Evolutionary conservation across 2,329 filamentous ascomycete species (phyloP).

Genomic region (Furcasterigmium furcatum): DNA sequence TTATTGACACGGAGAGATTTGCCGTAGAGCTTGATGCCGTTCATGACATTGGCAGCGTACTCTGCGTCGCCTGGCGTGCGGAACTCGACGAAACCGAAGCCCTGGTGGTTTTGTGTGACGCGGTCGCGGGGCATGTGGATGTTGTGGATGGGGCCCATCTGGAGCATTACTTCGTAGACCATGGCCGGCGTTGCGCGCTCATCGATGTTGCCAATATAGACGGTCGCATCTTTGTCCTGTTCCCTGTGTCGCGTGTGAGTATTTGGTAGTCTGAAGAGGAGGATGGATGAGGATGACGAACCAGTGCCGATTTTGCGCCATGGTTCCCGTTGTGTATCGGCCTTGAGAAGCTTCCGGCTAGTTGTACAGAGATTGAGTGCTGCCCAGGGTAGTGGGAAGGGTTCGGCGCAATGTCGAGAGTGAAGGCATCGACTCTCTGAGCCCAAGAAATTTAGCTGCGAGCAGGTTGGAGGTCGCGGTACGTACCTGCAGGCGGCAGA

Average conservation of each 20-base stretch:
- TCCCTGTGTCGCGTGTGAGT: slow-evolving; percentile 61
- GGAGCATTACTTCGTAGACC: slow-evolving; percentile 97
- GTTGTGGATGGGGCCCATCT: slow-evolving; percentile 95
- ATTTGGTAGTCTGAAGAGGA: slow-evolving; percentile 8
- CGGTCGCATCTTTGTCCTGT: slow-evolving; percentile 96
- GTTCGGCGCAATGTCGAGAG: background rate
- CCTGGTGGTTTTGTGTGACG: slow-evolving; percentile 94
- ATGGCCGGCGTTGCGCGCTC: slow-evolving; percentile 88
- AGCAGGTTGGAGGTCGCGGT: slow-evolving; percentile 1
- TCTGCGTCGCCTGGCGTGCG: slow-evolving; percentile 93
- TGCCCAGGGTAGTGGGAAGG: too few species aligned
- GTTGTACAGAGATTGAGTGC: background rate
- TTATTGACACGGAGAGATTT: slow-evolving; percentile 98
- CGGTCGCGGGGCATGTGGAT: slow-evolving; percentile 98
- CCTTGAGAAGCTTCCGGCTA: too few species aligned
- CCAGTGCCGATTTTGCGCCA: slow-evolving; percentile 75
- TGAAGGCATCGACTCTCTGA: background rate
- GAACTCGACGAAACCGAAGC: slow-evolving; percentile 99
- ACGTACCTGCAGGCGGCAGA: slow-evolving; percentile 1
- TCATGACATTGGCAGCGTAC: slow-evolving; percentile 95
- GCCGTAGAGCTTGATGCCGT: slow-evolving; percentile 87
- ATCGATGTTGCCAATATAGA: slow-evolving; percentile 98
- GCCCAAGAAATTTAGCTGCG: background rate
- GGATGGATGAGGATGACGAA: slow-evolving; percentile 22
- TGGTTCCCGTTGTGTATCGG: slow-evolving; percentile 31